Evolutionary conservation across 1,284 basidiomycete species (phyloP), one percentile per base, ranked within the genome.

Genomic region (Ustilago shanxiensis): DNA sequence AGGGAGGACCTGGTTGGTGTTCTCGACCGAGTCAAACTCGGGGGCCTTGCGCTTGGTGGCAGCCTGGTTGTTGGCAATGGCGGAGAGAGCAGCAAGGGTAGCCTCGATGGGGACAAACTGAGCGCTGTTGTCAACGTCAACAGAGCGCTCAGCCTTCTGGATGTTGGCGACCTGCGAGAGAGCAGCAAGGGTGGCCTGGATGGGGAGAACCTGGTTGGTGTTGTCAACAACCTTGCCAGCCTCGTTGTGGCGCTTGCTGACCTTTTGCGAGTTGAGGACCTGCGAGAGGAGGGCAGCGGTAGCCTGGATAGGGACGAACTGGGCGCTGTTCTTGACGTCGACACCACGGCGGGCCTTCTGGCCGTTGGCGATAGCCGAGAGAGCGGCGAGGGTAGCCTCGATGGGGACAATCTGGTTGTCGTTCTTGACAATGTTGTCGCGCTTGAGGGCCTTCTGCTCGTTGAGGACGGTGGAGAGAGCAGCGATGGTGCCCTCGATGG

Each of bases 391-490:
- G 31, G 63, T 66, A 26, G 68, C 63, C 63, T 74, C 29, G 37
- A 66, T 64, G 26, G 70, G 70, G 41, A 67, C 1, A 37, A 64
- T 26, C 52, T 66, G 64, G 70, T 60, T 66, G 52, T 55, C 22
- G 65, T 72, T 77, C 58, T 72, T 31, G 51, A 77, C 60, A 35
- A 52, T 26, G 54, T 59, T 66, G 54, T 51, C 66, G 20, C 72
- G 66, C 62, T 62, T 64, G 33, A 28, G 45, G 28, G 62, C 57
- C 57, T 65, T 66, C 56, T 71, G 61, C n/a, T 57, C 56, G 69
- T 72, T 76, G 45, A 58, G n/a, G 20, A 77, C 74, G n/a, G 31
- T 29, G 0, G 74, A 70, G 39, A 77, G 74, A 24, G 56, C 74
- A 31, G 74, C 69, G 26, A 62, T 33, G 41, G 69, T 72, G 44